Conservation (phyloP, 257 asterid species). For the Prunella vulgaris region DNA sequence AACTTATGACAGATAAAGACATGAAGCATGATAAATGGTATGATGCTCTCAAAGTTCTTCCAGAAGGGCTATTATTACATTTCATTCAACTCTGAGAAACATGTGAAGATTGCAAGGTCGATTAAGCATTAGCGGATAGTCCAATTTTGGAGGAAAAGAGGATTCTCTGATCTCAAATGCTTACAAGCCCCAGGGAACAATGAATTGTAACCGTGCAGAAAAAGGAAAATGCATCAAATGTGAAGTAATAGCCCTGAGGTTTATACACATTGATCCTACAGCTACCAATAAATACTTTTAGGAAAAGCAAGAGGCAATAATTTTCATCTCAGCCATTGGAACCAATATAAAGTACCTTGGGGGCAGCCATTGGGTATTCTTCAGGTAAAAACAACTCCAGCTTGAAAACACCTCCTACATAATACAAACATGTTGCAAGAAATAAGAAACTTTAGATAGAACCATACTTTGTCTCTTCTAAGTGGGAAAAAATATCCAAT, state of each 20-base stretch:
- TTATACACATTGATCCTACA: not conserved
- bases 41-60: too few species aligned
- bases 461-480: not conserved
- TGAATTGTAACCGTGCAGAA: not conserved
- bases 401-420: constrained; percentile 94
- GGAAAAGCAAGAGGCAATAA: not conserved
- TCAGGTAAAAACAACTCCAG: constrained; percentile 93
- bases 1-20: too few species aligned
- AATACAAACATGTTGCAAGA: not conserved
- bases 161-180: not conserved
- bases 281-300: not conserved
- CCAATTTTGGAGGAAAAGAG: not conserved
- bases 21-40: too few species aligned
- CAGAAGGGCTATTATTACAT: too few species aligned
- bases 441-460: not conserved
- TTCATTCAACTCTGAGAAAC: not conserved
- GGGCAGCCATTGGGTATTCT: constrained; percentile 99
- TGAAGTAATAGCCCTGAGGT: not conserved
- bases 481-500: not conserved
- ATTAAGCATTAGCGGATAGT: not conserved
- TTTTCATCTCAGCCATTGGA: not conserved
- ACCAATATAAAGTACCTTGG: constrained; percentile 42
- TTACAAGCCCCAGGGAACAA: not conserved
- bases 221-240: not conserved
- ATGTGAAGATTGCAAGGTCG: not conserved